Percentiles rank a stretch among this genome's conserved stretches.
Conservation (phyloP, 2,329 filamentous ascomycete species). For the Diplodia sapinea region DNA sequence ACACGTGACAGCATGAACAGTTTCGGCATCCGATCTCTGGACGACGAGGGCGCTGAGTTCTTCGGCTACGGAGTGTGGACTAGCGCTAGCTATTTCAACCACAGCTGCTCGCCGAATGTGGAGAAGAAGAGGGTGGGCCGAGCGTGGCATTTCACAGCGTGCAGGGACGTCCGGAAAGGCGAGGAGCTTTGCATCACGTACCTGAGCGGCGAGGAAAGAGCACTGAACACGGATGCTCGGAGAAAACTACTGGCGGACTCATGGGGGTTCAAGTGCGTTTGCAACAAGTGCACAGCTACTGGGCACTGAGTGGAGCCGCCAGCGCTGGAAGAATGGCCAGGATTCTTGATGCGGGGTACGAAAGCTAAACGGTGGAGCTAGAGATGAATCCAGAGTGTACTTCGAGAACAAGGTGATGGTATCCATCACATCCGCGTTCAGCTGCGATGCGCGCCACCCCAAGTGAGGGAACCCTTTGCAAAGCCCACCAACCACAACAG, state of each 20-base stretch:
- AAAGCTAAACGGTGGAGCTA: conserved; percentile 13
- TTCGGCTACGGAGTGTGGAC: conserved; percentile 57
- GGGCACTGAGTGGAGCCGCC: background rate
- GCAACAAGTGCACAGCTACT: conserved; percentile 45
- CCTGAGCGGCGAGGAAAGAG: conserved; percentile 55
- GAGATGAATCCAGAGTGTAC: conserved; percentile 15
- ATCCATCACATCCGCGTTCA: background rate
- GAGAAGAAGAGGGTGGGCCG: conserved; percentile 50
- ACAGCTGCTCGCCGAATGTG: conserved; percentile 54
- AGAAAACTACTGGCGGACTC: conserved; percentile 47
- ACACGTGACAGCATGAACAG: conserved; percentile 54
- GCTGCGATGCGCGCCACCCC: background rate
- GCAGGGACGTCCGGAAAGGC: conserved; percentile 44
- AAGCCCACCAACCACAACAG: background rate
- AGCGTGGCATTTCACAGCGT: conserved; percentile 50
- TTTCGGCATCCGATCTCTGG: conserved; percentile 54
- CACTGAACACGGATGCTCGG: conserved; percentile 45
- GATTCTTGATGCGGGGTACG: background rate
- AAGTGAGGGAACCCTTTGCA: background rate
- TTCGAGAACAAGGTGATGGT: background rate
- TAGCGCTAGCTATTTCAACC: conserved; percentile 56
- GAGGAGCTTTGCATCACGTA: conserved; percentile 57
- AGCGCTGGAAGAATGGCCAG: background rate
- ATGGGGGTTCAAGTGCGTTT: conserved; percentile 56
- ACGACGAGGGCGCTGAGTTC: conserved; percentile 55